phyloP scores from a whole-genome alignment of 768 basidiomycete species.

The Naganishia onofrii region DNA sequence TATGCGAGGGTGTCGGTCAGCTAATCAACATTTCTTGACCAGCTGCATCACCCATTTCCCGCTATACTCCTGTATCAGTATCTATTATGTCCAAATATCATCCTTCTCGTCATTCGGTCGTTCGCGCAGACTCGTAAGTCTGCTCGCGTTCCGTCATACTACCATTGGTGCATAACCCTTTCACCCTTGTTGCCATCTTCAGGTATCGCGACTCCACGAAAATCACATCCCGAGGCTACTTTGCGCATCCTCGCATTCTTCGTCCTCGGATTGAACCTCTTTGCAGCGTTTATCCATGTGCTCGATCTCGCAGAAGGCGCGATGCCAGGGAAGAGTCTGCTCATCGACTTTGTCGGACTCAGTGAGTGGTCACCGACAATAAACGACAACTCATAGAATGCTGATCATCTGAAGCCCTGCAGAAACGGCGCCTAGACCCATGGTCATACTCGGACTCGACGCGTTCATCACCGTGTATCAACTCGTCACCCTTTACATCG shows the following conservation, averaged over 20 bases:
- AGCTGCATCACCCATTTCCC: slow-evolving; percentile 19
- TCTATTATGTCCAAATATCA: slow-evolving; percentile 18
- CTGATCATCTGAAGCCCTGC: not conserved
- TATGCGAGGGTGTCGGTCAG: not conserved
- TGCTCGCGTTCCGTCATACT: not conserved
- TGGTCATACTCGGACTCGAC: slow-evolving; percentile 5
- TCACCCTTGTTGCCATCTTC: not conserved
- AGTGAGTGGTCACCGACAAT: not conserved
- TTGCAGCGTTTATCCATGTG: slow-evolving; percentile 6
- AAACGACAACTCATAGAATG: not conserved
- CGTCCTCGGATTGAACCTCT: slow-evolving; percentile 5
- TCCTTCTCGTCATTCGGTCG: slow-evolving; percentile 11
- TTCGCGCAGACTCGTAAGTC: slow-evolving; percentile 24
- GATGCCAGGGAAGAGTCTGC: slow-evolving; percentile 16
- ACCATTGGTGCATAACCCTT: not conserved
- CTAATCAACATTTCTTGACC: not conserved
- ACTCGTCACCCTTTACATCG: slow-evolving; percentile 25
- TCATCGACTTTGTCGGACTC: slow-evolving; percentile 21
- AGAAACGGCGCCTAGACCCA: not conserved
- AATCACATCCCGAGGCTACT: slow-evolving; percentile 20
- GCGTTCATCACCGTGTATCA: slow-evolving; percentile 24
- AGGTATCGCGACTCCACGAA: slow-evolving; percentile 17
- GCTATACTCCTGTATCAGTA: slow-evolving; percentile 22
- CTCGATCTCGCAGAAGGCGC: slow-evolving; percentile 20
- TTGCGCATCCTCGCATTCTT: slow-evolving; percentile 9